Conservation (phyloP, 2,329 filamentous ascomycete species). For the Byssothecium circinans region DNA sequence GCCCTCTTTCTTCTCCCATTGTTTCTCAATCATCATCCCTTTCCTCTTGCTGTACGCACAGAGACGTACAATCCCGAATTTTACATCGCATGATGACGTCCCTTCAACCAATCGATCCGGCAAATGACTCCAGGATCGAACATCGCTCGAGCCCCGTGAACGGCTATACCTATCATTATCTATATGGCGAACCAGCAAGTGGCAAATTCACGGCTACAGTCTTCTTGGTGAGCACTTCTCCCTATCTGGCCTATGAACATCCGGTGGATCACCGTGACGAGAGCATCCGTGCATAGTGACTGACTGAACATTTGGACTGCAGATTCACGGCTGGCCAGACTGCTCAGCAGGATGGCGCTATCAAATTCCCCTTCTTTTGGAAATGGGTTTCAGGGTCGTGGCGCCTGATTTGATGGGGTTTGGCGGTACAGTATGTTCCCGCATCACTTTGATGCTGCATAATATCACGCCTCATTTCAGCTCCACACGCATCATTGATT, state of each 20-base stretch:
- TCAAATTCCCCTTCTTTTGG: slow-evolving; percentile 76
- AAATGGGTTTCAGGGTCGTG: slow-evolving; percentile 75
- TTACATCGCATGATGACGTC: slow-evolving; percentile 46
- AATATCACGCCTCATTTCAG: slow-evolving; percentile 12
- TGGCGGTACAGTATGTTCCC: slow-evolving; percentile 63
- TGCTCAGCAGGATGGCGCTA: slow-evolving; percentile 83
- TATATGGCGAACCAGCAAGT: slow-evolving; percentile 52
- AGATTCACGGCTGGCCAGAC: slow-evolving; percentile 82
- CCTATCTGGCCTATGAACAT: slow-evolving; percentile 14
- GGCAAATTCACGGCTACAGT: slow-evolving; percentile 54
- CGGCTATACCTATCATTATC: slow-evolving; percentile 69
- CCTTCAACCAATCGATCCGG: slow-evolving; percentile 63
- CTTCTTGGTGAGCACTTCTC: slow-evolving; percentile 50
- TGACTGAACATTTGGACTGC: slow-evolving; percentile 6
- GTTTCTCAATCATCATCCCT: background rate
- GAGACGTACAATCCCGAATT: background rate
- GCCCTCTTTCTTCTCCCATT: background rate
- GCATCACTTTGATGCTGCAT: slow-evolving; percentile 6
- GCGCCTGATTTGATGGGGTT: slow-evolving; percentile 88
- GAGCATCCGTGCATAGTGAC: background rate
- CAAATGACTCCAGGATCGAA: slow-evolving; percentile 67
- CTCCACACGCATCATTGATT: background rate
- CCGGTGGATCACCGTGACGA: slow-evolving; percentile 16
- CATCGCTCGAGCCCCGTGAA: slow-evolving; percentile 65
- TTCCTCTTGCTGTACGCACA: background rate